Evolutionary conservation across 2,329 filamentous ascomycete species (phyloP).

Genomic region (Penicillium sp.): DNA sequence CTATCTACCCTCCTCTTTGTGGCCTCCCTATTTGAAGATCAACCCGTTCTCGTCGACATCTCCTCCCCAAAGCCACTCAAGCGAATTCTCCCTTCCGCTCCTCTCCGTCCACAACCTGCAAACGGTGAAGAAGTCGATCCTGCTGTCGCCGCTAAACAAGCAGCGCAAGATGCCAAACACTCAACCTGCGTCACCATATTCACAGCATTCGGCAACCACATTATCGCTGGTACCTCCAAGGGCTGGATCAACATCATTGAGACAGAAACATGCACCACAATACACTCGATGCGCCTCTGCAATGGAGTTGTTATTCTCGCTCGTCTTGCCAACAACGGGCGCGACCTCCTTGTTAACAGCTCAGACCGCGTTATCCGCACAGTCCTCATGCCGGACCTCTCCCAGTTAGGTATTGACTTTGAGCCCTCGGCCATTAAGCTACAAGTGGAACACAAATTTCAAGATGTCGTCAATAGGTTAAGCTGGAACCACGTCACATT

Average conservation of each 20-base stretch:
- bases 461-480: constrained; percentile 92
- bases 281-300: constrained; percentile 87
- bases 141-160: constrained; percentile 73
- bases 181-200: constrained; percentile 93
- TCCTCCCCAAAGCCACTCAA: constrained; percentile 70
- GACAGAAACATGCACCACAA: constrained; percentile 73
- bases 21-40: constrained; percentile 89
- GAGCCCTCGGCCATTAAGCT: constrained; percentile 85
- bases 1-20: constrained; percentile 76
- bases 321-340: constrained; percentile 79
- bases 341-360: constrained; percentile 87
- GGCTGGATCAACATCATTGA: constrained; percentile 97
- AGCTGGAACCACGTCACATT: constrained; percentile 98
- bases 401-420: constrained; percentile 56
- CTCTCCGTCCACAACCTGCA: constrained; percentile 66
- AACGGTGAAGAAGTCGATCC: constrained; percentile 66
- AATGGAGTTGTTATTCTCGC: constrained; percentile 85
- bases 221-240: constrained; percentile 90
- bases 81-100: constrained; percentile 76
- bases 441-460: constrained; percentile 95
- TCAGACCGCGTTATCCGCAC: constrained; percentile 95
- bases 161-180: constrained; percentile 89
- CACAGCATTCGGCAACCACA: constrained; percentile 80
- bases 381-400: constrained; percentile 79
- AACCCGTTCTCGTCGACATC: constrained; percentile 84